phyloP scores from a whole-genome alignment of 1,284 basidiomycete species.

The Puccinia sorghi region DNA sequence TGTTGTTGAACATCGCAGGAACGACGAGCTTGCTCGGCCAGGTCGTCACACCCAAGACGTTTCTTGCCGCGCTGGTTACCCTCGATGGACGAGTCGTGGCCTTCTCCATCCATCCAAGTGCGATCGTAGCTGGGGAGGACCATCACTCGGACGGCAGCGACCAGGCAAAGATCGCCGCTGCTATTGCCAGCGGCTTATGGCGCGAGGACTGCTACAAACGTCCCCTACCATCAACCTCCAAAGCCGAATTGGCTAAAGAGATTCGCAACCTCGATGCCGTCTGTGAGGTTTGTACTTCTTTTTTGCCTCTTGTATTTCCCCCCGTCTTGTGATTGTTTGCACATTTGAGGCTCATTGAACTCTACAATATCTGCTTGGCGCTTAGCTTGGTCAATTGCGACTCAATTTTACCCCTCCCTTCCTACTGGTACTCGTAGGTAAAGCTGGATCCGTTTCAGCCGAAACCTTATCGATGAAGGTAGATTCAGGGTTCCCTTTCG shows the following conservation, averaged over 20 bases:
- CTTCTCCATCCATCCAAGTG: constrained; percentile 22
- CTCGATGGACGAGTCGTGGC: constrained; percentile 32
- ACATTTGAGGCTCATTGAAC: background rate
- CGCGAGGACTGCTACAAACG: constrained; percentile 30
- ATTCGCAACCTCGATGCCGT: constrained; percentile 16
- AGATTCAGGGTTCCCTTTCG: background rate
- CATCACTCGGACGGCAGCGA: constrained; percentile 30
- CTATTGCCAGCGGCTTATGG: constrained; percentile 34
- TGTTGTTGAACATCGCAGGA: constrained; percentile 41
- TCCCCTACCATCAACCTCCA: constrained; percentile 4
- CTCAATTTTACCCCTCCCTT: constrained; percentile 22
- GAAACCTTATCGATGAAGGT: constrained; percentile 28
- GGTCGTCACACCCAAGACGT: constrained; percentile 18
- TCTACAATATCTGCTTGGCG: background rate
- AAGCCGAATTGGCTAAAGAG: background rate
- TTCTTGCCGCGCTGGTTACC: constrained; percentile 24
- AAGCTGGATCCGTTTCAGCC: constrained; percentile 5
- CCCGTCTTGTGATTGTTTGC: background rate
- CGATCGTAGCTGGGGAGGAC: constrained; percentile 12
- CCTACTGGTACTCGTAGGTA: constrained; percentile 24
- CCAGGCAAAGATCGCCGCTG: constrained; percentile 25
- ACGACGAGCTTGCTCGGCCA: constrained; percentile 37
- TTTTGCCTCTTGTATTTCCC: background rate
- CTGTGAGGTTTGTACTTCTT: constrained; percentile 15
- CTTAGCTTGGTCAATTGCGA: constrained; percentile 8